A percentile compares a stretch with the other conserved stretches of the same genome.
Conservation (phyloP, 2,329 filamentous ascomycete species). For the Coniella lustricola region DNA sequence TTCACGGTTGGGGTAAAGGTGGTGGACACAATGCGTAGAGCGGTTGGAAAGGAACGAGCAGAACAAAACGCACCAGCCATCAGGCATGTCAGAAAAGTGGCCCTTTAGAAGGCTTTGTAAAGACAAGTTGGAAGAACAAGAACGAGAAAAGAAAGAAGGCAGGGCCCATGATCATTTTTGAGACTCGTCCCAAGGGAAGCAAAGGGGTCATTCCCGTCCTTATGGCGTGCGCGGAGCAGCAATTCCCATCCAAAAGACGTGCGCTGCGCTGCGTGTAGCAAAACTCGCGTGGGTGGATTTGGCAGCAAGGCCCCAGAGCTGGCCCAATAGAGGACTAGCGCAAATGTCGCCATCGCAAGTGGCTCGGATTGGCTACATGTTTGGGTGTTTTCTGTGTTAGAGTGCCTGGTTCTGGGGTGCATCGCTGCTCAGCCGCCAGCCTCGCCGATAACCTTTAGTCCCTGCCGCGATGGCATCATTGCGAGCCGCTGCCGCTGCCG, state of each 20-base stretch:
- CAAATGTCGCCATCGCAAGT: constrained; percentile 10
- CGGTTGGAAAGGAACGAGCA: too few relatives aligned
- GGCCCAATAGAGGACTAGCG: constrained; percentile 11
- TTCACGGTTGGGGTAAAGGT: background rate
- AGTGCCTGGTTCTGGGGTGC: too few relatives aligned
- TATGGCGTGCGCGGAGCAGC: constrained; percentile 16
- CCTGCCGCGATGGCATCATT: constrained; percentile 14
- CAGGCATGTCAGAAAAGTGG: background rate
- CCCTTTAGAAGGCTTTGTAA: background rate
- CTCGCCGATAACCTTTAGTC: constrained; percentile 7
- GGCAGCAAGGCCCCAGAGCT: too few relatives aligned
- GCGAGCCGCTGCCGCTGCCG: constrained; percentile 12
- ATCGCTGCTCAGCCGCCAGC: background rate
- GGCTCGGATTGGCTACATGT: constrained; percentile 8
- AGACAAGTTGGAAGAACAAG: too few relatives aligned
- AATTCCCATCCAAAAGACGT: too few relatives aligned
- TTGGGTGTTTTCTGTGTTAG: background rate
- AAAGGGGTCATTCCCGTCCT: constrained; percentile 20
- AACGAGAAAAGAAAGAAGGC: background rate
- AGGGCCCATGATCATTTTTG: too few relatives aligned
- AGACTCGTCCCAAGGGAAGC: too few relatives aligned
- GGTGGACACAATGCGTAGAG: too few relatives aligned
- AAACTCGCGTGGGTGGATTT: too few relatives aligned
- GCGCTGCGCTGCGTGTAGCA: too few relatives aligned
- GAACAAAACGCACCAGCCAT: too few relatives aligned